Conservation (phyloP, 306 rosid species). For the Oemleria cerasiformis region DNA sequence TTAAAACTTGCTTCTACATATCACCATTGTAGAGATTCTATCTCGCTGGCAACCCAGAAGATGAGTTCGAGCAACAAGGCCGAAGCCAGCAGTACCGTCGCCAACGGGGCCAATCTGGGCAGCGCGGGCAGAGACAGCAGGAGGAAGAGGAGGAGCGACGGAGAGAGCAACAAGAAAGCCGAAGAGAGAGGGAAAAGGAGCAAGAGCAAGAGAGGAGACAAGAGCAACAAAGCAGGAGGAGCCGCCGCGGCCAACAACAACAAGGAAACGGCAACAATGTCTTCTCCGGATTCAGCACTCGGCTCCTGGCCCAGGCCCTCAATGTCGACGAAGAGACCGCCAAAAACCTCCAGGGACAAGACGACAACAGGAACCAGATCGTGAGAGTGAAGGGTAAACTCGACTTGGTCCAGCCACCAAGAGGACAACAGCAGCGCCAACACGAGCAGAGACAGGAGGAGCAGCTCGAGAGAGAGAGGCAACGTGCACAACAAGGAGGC, state of each 20-base stretch:
- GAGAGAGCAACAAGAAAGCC: neutral
- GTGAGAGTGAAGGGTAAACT: constrained; percentile 31
- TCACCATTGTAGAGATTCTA: constrained; percentile 53
- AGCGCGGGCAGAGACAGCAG: neutral
- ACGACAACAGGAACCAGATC: constrained; percentile 26
- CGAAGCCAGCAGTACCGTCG: neutral
- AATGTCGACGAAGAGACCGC: constrained; percentile 23
- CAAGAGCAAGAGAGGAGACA: neutral
- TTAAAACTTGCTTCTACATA: too few species aligned
- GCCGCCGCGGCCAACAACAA: neutral
- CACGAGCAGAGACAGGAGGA: neutral
- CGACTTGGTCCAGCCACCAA: constrained; percentile 31
- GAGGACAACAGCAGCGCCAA: too few species aligned
- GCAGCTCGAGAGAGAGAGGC: neutral
- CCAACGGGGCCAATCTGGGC: neutral
- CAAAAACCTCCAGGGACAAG: constrained; percentile 24
- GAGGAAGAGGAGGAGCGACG: neutral
- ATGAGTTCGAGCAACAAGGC: constrained; percentile 31
- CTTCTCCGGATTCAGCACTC: constrained; percentile 31
- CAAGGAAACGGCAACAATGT: constrained; percentile 25
- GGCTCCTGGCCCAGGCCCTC: constrained; percentile 32
- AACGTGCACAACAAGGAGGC: neutral
- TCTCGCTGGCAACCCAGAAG: constrained; percentile 53
- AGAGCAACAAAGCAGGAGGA: neutral
- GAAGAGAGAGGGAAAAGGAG: neutral